Evolutionary conservation across 2,329 filamentous ascomycete species (phyloP), one percentile per base, ranked within the genome.

Genomic region (Paraphaeosphaeria sporulosa): DNA sequence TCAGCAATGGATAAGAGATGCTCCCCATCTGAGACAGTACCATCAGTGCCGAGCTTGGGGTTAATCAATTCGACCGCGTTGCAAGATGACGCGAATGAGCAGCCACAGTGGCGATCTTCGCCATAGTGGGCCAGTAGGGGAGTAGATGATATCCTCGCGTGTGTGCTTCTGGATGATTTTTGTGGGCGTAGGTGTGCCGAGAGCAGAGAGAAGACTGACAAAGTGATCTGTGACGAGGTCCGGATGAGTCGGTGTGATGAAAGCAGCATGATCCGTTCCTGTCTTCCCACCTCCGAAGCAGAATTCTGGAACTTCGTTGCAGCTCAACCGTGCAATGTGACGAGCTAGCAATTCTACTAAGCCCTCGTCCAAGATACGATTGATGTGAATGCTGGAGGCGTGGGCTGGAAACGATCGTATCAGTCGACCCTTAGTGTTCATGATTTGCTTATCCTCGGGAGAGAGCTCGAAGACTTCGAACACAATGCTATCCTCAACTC

Each of bases 21-120:
- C 12, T 81, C 70, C 0, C 81, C 80, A 54, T 82, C 67, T 2
- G 75, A 72, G 3, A 64, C 62, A 0, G 58, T 50, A 0, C 40
- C 51, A 2, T 46, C 59, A 15, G 49, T 43, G 1, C 13, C 49
- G 10, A 44, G 50, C 13, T 57, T 61, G 5, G 54, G 44, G 0
- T 70, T 67, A 4, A 81, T 65, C 5, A 68, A 42, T 17, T 71
- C 62, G 0, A 83, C 59, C 1, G 62, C 60, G 15, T 68, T 76
- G 85, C 2, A 87, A 61, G 0, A 78, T 69, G 0, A 87, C 84
- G 0, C 86, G 83, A 2, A 88, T 57, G 0, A 87, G 73, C 0
- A 89, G 74, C 85, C 85, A 89, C 0, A 84, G 59, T 0, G 85
- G 76, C 13, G 85, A 87, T 47, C 83, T 72, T 12, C 81, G 75